Conservation (phyloP, 2,329 filamentous ascomycete genomes). For the Stemphylium vesicarium region DNA sequence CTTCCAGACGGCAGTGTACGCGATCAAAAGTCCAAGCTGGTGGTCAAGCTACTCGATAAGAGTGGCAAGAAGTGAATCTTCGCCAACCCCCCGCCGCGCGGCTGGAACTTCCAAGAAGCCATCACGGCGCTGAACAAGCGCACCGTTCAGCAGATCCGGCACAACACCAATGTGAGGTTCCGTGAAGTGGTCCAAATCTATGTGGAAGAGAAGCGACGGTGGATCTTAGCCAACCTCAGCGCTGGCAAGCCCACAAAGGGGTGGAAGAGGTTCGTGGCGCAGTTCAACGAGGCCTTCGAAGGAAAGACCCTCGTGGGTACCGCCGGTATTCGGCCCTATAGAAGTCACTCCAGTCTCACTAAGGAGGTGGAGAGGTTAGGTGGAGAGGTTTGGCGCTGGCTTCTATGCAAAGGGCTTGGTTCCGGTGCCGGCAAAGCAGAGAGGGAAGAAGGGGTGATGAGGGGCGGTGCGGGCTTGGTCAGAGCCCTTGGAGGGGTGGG, state of each 20-base stretch:
- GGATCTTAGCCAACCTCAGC: constrained; percentile 30
- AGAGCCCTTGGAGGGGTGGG: background rate
- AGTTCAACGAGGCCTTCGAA: constrained; percentile 33
- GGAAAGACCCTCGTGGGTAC: constrained; percentile 18
- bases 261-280: constrained; percentile 33
- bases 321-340: constrained; percentile 15
- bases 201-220: constrained; percentile 27
- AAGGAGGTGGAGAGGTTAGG: constrained; percentile 43
- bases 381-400: constrained; percentile 35
- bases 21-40: constrained; percentile 39
- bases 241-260: constrained; percentile 29
- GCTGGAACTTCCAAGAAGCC: constrained; percentile 36
- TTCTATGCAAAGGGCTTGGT: constrained; percentile 31
- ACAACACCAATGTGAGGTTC: constrained; percentile 35
- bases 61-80: constrained; percentile 30
- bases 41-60: constrained; percentile 33
- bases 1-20: constrained; percentile 24
- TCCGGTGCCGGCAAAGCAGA: constrained; percentile 19
- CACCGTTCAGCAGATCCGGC: constrained; percentile 40
- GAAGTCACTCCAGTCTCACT: constrained; percentile 31
- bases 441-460: constrained; percentile 9
- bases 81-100: constrained; percentile 34
- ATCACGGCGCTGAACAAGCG: constrained; percentile 40
- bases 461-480: background rate
- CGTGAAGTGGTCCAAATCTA: constrained; percentile 32